Conservation (phyloP, 345 rosid genomes). For the Eucalyptus pauciflora region DNA sequence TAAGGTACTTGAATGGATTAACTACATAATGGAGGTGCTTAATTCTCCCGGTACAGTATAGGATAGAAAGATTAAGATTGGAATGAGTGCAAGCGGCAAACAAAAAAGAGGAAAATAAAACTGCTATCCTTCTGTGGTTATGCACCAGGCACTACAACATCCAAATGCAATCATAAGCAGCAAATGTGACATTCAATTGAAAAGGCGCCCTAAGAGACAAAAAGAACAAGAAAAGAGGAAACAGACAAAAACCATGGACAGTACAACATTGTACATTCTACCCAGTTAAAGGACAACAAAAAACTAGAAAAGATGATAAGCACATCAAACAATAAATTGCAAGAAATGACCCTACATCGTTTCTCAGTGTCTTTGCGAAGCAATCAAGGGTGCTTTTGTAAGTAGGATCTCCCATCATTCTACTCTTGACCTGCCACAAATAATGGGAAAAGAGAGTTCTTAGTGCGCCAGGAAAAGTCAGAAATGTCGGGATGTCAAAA, state of each 20-base stretch:
- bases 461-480: background rate
- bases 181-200: background rate
- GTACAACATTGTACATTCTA: background rate
- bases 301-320: background rate
- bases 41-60: background rate
- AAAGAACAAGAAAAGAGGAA: background rate
- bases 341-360: constrained; percentile 43
- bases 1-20: background rate
- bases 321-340: background rate
- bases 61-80: background rate
- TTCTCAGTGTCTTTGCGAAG: constrained; percentile 80
- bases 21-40: background rate
- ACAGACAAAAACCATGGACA: background rate
- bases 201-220: background rate
- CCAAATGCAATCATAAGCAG: background rate
- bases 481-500: background rate
- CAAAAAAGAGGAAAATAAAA: background rate
- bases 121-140: background rate
- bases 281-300: background rate
- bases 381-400: constrained; percentile 93
- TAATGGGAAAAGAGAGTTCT: background rate
- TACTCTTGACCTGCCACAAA: constrained; percentile 71
- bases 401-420: constrained; percentile 98
- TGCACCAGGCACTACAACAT: background rate
- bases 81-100: background rate